Base-by-base conservation (phyloP, 2,329 filamentous ascomycete genomes). In the Epichloe sibirici region DNA sequence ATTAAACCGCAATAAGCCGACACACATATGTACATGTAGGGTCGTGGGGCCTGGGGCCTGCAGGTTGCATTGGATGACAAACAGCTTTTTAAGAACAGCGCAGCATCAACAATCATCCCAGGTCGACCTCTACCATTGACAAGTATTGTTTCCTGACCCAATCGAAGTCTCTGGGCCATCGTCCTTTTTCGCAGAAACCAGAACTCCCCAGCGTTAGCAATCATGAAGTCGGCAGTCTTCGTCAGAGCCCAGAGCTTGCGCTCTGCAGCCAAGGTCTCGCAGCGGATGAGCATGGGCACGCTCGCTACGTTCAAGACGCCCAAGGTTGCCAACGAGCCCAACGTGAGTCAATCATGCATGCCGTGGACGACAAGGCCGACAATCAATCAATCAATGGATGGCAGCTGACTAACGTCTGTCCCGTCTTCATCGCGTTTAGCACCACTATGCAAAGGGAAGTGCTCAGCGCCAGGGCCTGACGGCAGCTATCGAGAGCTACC, bases 241-340 rank as follows among this genome's bases (percentile, higher is more conserved):
- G 63, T 60, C 60, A 60, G 65, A 56, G 65, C 66, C 35, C 61
- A 59, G 53, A 56, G 62, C 57, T 60, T 69, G 50, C 63, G 66
- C 53, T 61, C 57, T 48, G 63, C 63, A 45, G 55, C 58, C 51
- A 55, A 59, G 53, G 56, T 57, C 45, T 58, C 62, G 45, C 62
- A 67, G 61, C 58, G 60, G 53, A 63, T 63, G 57, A 62, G 63
- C 49, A 60, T 66, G 54, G 71, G 83, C 53, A 85, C 82, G 7
- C 75, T 95, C 57, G 90, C 90, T 48, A 78, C 82, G 56, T 97
- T 96, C 79, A 91, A 88, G 74, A 80, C 90, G 49, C 93, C 93
- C 48, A 83, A 83, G 57, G 81, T 96, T 61, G 75, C 81, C 66
- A 98, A 98, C 67, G 93, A 98, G 74, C 89, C 89, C n/a, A 98